Evolutionary conservation across 257 asterid species (phyloP), one percentile per base, ranked within the genome.

Genomic region (Capsicum chinense): DNA sequence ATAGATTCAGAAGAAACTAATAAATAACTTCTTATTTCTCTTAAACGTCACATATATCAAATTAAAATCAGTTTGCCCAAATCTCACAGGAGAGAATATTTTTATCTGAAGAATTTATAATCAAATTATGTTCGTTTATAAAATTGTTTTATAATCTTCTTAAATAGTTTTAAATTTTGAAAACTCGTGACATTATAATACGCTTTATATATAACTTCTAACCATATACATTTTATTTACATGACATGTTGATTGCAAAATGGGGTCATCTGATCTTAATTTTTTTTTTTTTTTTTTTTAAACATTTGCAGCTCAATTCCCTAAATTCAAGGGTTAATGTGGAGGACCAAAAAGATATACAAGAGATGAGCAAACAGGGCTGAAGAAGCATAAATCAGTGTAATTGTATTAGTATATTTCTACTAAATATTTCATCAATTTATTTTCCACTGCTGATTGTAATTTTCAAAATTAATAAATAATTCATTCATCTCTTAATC

Each of bases 261-360:
- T 39, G 44, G 44, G 44, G 3, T 39, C 44, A 39, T 39, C 44
- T 39, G 44, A 3, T 39, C 44, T 39, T 39, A 39, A 39, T 39
- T 21, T 15, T 44, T 15, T 21, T 21, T 21, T 0, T 21, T 21
- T 21, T 21, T 21, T 21, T 21, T 21, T 21, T 21, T 0, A 21
- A 21, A 66, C 1, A 5, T 66, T 73, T 21, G 64, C 64, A 78
- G 81, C 64, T 78, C 81, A 78, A 78, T 78, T 78, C 50, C 81
- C 81, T 13, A 78, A 78, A 26, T 78, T 78, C 81, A 78, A 78
- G 81, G 81, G 48, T 54, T 78, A 54, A 78, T 17, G 50, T 7
- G 15, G 81, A 78, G 64, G 81, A 76, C 81, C 26, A 52, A 74
- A 74, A 21, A 74, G 12, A 26, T 21, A 26, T 21, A 21, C 14